Evolutionary conservation across 768 basidiomycete genomes (phyloP), one percentile per base, ranked within the genome.

Genomic region (Termitomyces sp.): DNA sequence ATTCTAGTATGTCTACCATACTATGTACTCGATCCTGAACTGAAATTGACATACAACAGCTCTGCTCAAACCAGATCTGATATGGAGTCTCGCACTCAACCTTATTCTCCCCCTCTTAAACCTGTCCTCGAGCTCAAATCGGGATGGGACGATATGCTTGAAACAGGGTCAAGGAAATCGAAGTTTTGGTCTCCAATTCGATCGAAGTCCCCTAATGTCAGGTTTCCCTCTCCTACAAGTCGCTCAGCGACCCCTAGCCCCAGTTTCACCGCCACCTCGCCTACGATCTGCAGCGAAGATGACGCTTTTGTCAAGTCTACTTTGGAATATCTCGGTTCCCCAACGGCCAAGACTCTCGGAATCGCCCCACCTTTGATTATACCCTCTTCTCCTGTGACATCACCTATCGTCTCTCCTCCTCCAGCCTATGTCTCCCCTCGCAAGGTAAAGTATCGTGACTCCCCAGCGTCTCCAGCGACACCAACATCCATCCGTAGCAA

Each of bases 141-240:
- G 2, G 80, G 78, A 12, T 82, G 80, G 80, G 79, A 80, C 56
- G 79, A 79, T 50, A 75, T 75, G 68, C 66, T 77, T 32, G 72
- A 62, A 16, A 20, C 42, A 13, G 55, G 74, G 50, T 59, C 66
- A 48, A 76, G 72, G 65, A 59, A 64, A 7, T 55, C 71, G 14
- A 72, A 66, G 56, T 52, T 56, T 24, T 60, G 58, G 49, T 46
- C 41, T 51, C 62, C 59, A 34, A 62, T 46, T 47, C 64, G 52
- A 8, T 41, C 39, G 55, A 67, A 58, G 46, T 64, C 65, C 27
- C 64, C 64, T 31, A 65, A 27, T 13, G 46, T 59, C 27, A 63
- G 62, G 10, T 58, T 64, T 34, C 32, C 36, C 56, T 58, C 55
- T 63, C 62, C 68, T 46, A 61, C 69, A 18, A 73, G 71, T 44